phyloP scores from a whole-genome alignment of 345 rosid species.

The Brassica napus region Da-Ae NC_063440.1:27500001-27500500 shows the following conservation, averaged over 20 bases:
- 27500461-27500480: not conserved
- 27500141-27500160: too few relatives aligned
- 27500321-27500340: not conserved
- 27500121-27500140: too few relatives aligned
- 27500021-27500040: too few relatives aligned
- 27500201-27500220: not conserved
- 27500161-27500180: too few relatives aligned
- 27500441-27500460: not conserved
- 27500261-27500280: not conserved
- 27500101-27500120: too few relatives aligned
- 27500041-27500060: too few relatives aligned
- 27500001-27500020: too few relatives aligned
- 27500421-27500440: not conserved
- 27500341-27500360: not conserved
- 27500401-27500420: not conserved
- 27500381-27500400: not conserved
- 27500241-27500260: not conserved
- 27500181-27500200: too few relatives aligned
- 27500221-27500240: not conserved
- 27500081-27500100: too few relatives aligned
- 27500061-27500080: too few relatives aligned
- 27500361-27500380: not conserved
- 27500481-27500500: not conserved
- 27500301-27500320: not conserved
- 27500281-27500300: not conserved